Evolutionary conservation across 768 basidiomycete species (phyloP).

Genomic region (Lyophyllum atratum): DNA sequence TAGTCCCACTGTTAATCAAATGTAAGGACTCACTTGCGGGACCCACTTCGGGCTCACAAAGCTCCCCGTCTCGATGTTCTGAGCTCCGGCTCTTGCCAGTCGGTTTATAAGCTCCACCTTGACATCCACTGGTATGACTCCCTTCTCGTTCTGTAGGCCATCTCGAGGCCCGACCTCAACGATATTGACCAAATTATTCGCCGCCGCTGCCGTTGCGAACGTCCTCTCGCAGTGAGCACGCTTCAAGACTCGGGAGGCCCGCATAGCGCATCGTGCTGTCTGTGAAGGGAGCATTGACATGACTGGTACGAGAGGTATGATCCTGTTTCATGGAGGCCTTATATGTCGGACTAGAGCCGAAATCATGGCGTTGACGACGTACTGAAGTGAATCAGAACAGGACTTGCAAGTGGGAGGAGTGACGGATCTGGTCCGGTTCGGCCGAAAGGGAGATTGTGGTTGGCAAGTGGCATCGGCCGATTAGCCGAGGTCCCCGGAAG

Average conservation of each 20-base stretch:
- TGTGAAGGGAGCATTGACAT: conserved; percentile 9
- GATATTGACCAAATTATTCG: conserved; percentile 54
- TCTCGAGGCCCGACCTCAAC: conserved; percentile 93
- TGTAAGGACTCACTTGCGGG: conserved; percentile 63
- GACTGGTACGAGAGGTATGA: not conserved
- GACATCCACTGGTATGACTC: conserved; percentile 65
- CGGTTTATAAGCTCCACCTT: conserved; percentile 83
- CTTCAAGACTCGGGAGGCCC: conserved; percentile 4
- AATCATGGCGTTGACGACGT: conserved; percentile 3
- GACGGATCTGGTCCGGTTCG: not conserved
- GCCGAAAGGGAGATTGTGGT: not conserved
- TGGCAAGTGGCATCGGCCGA: not conserved
- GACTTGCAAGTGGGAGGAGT: not conserved
- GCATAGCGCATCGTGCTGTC: conserved; percentile 12
- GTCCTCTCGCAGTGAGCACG: conserved; percentile 29
- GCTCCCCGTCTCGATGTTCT: conserved; percentile 80
- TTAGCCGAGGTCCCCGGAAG: too few relatives aligned
- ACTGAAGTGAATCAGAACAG: not conserved
- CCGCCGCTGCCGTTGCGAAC: conserved; percentile 25
- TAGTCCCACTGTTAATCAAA: not conserved
- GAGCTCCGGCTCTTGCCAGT: conserved; percentile 66
- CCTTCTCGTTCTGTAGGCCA: conserved; percentile 88
- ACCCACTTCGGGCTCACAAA: conserved; percentile 95
- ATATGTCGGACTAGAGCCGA: conserved; percentile 15
- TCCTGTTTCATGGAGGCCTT: conserved; percentile 2